Percentiles rank a stretch among this genome's conserved stretches.
phyloP scores from a whole-genome alignment of 1,284 basidiomycete genomes.

The Moesziomyces antarcticus region DNA sequence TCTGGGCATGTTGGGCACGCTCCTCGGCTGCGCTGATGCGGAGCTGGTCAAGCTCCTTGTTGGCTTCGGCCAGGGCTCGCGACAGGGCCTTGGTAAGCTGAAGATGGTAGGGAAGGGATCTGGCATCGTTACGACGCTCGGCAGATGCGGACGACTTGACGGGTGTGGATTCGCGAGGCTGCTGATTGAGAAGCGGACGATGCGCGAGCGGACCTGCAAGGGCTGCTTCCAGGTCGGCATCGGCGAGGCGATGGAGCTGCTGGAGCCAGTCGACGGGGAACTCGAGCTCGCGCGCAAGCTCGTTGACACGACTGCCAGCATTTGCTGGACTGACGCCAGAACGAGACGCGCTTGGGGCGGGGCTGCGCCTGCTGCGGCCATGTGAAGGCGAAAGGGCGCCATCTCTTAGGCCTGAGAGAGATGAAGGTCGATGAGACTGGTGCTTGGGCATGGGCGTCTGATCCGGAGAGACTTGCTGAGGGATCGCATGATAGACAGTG shows the following conservation, averaged over 20 bases:
- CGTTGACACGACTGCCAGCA: constrained; percentile 14
- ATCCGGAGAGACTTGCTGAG: constrained; percentile 24
- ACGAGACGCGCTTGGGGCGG: constrained; percentile 19
- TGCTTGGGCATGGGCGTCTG: constrained; percentile 49
- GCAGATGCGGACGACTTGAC: constrained; percentile 23
- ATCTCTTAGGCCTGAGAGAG: constrained; percentile 25
- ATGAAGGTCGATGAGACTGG: constrained; percentile 14
- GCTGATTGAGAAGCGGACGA: constrained; percentile 17
- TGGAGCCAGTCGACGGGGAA: constrained; percentile 40
- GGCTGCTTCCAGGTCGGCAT: constrained; percentile 28
- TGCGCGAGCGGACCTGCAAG: constrained; percentile 39
- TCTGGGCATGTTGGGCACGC: constrained; percentile 19
- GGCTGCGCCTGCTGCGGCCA: constrained; percentile 14
- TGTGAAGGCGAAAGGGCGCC: constrained; percentile 27
- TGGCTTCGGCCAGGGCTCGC: constrained; percentile 26
- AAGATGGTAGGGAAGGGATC: constrained; percentile 18
- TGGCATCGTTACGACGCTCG: constrained; percentile 1
- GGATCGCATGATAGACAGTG: not conserved
- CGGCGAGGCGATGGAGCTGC: constrained; percentile 29
- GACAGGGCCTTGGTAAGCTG: constrained; percentile 43
- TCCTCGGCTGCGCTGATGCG: constrained; percentile 11
- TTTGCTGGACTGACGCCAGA: constrained; percentile 1
- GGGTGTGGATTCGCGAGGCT: constrained; percentile 38
- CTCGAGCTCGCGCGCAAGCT: constrained; percentile 28
- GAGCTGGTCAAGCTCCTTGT: constrained; percentile 25